phyloP scores from a whole-genome alignment of 306 rosid genomes.

The Medicago ruthenica region DNA sequence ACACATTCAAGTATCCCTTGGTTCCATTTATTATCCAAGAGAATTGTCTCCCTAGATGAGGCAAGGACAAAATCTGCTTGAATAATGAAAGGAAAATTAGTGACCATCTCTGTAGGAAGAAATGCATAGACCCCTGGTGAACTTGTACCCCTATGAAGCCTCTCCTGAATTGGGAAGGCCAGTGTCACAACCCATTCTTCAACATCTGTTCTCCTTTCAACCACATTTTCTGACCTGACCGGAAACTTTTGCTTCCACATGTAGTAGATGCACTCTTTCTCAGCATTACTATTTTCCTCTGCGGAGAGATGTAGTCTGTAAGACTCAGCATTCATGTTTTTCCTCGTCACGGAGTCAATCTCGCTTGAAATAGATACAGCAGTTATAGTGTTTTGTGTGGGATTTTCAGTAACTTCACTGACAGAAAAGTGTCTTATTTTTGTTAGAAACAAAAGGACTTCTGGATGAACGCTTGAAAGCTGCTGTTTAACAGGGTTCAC shows the following conservation, averaged over 20 bases:
- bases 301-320: slow-evolving; percentile 68
- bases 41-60: slow-evolving; percentile 79
- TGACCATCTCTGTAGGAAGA: slow-evolving; percentile 82
- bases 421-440: slow-evolving; percentile 72
- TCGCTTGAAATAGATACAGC: slow-evolving; percentile 63
- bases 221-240: background rate
- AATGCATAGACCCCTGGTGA: slow-evolving; percentile 72
- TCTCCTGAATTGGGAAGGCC: slow-evolving; percentile 53
- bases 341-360: slow-evolving; percentile 51
- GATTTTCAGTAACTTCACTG: slow-evolving; percentile 59
- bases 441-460: slow-evolving; percentile 68
- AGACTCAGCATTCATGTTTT: slow-evolving; percentile 71
- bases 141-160: slow-evolving; percentile 50
- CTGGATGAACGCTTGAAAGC: slow-evolving; percentile 76
- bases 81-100: slow-evolving; percentile 74
- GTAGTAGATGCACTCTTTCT: slow-evolving; percentile 39
- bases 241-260: slow-evolving; percentile 35
- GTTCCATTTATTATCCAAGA: slow-evolving; percentile 74
- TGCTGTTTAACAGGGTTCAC: slow-evolving; percentile 67
- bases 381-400: slow-evolving; percentile 48
- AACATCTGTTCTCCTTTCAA: slow-evolving; percentile 17
- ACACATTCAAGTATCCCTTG: slow-evolving; percentile 74
- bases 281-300: slow-evolving; percentile 47
- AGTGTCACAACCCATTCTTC: slow-evolving; percentile 20
- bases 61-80: slow-evolving; percentile 82